Evolutionary conservation across 1,139 yeast species (phyloP), one percentile per base, ranked within the genome.

Genomic region (Pichia sp.): DNA sequence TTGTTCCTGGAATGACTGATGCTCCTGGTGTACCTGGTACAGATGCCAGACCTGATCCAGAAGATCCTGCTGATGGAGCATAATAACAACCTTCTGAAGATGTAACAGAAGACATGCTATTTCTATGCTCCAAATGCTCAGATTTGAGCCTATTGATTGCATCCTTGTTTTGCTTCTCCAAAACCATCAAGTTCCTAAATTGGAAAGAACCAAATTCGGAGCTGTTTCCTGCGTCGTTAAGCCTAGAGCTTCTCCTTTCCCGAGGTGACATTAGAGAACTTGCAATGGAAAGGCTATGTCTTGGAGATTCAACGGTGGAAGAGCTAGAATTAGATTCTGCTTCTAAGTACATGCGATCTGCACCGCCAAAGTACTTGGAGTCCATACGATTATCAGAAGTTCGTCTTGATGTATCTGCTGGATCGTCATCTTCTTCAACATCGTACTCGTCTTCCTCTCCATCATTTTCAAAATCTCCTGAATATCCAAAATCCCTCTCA

Each of bases 161-260:
- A 58, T 88, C 97, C 54, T 85, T 86, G 53, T 93, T 93, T 14
- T 96, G 97, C 52, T 83, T 84, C 50, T 91, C 98, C 44, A 93
- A 67, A 5, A 93, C 93, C 11, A 91, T 79, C 44, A 93, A 63
- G 55, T 93, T 93, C 49, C 96, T 70, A 60, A 85, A 93, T 43
- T 85, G 80, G 58, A 93, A 93, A 3, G 93, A 80, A 0, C 99
- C 99, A 69, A 91, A 93, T 50, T 88, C 97, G 22, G 77, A 74
- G 7, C 48, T 44, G 32, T 74, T 67, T 3, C 71, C 60, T 3
- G 69, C 64, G 45, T 86, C 96, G 35, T 81, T 82, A 42, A 84
- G 59, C 46, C 84, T 65, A 56, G 83, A 67, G 37, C 82, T 69
- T 50, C 91, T 57, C 19, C 59, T 48, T 37, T 54, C 58, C 18